Evolutionary conservation across 2,329 filamentous ascomycete genomes (phyloP), one percentile per base, ranked within the genome.

Genomic region (Neofusicoccum laricinum): DNA sequence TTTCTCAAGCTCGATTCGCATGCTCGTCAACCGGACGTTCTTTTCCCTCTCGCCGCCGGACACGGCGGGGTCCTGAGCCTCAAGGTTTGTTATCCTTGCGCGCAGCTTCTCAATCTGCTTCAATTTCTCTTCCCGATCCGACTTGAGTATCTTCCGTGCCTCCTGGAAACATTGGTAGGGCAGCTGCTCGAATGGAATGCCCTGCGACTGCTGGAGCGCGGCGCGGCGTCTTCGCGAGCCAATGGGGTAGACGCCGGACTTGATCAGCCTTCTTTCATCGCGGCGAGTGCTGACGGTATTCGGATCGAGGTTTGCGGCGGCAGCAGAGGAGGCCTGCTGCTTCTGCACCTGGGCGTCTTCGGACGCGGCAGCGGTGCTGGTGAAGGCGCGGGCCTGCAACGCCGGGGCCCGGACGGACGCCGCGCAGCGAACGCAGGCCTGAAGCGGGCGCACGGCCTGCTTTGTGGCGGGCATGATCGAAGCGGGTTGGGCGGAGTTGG

Each of bases 91-190:
- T 73, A 99, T 90, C 76, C 89, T 87, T 66, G 83, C 83, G 58
- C 88, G 79, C 77, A 92, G 87, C 32, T 78, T 82, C 58, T 86
- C 80, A 65, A 99, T 94, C 72, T 88, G 82, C 66, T 84, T 80
- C 58, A 98, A 71, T 81, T 97, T 98, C 78, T 94, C 86, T 5
- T 88, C 82, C 45, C 94, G 87, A 76, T 99, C 95, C 63, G 86
- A 86, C 61, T 88, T 84, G 64, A 99, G 82, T 55, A 98, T 79
- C 75, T 92, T 91, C 67, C 93, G 87, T 45, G 95, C 95, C 80
- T 97, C 93, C 79, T 99, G 95, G 81, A 98, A 99, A 79, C 92
- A 95, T 84, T 98, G 94, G 80, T 96, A 99, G 17, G 95, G 95
- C 69, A 99, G 82, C 75, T 94, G 90, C 81, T 97, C 92, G 75